A percentile compares a stretch with the other conserved stretches of the same genome.
Evolutionary conservation across 2,329 filamentous ascomycete species (phyloP).

Genomic region (Akanthomyces uredinophilus): DNA sequence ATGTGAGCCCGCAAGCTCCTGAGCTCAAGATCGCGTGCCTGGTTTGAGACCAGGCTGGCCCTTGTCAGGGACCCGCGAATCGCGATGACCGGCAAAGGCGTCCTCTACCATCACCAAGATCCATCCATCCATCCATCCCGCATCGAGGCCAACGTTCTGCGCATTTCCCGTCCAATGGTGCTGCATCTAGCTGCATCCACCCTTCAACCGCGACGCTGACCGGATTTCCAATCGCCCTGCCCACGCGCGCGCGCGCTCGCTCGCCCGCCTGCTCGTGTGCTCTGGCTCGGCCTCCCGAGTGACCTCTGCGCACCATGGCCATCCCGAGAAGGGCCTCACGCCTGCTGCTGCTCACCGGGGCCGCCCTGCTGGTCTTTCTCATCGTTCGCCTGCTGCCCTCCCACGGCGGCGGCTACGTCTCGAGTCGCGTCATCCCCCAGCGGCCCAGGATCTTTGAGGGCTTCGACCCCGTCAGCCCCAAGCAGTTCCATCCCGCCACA

Average conservation of each 20-base stretch:
- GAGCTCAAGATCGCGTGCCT: background rate
- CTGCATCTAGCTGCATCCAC: background rate
- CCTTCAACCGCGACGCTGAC: constrained; percentile 1
- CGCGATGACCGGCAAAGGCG: background rate
- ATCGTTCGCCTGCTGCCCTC: constrained; percentile 21
- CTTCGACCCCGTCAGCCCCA: constrained; percentile 11
- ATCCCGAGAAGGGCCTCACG: constrained; percentile 22
- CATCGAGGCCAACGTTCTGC: background rate
- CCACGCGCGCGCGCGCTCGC: background rate
- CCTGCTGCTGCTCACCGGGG: constrained; percentile 19
- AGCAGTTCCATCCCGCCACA: constrained; percentile 24
- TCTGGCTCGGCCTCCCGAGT: background rate
- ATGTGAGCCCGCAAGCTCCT: background rate
- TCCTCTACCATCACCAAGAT: constrained; percentile 5
- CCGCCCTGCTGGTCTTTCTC: constrained; percentile 20
- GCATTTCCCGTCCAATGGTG: constrained; percentile 4
- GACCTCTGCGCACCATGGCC: constrained; percentile 14
- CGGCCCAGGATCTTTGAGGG: constrained; percentile 7
- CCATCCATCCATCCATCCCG: constrained; percentile 9
- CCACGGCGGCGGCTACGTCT: constrained; percentile 18
- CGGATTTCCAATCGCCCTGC: background rate
- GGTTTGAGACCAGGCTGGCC: background rate
- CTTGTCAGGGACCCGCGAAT: background rate
- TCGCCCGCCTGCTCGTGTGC: background rate
- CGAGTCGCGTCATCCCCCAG: constrained; percentile 18